Evolutionary conservation across 2,329 filamentous ascomycete species (phyloP), one percentile per base, ranked within the genome.

Genomic region (Coleophoma crateriformis): DNA sequence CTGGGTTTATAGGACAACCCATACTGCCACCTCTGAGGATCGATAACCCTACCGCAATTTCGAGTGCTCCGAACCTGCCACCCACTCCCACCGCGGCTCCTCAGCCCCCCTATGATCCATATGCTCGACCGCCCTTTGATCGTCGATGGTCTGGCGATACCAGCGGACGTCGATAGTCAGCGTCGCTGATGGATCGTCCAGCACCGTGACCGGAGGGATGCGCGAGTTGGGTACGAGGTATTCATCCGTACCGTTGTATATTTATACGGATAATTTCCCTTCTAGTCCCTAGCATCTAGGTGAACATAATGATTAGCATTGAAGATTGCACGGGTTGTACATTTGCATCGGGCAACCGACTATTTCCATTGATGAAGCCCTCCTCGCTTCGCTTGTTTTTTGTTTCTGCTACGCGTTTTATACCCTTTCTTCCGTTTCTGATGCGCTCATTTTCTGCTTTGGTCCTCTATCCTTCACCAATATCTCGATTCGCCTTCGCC

Each of bases 11-110:
- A 17, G 52, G 51, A 12, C 55, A 54, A 37, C 53, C 56, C 22
- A 62, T 38, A 42, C 49, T 65, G 7, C 63, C 63, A n/a, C 62
- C 62, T 33, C 43, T 65, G 22, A 53, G 61, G 37, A 63, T 63
- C 15, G 61, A 64, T 7, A 58, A 54, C 35, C 45, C 59, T 3
- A 44, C 57, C 35, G 46, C 50, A 10, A 45, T 54, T 14, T 43
- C 47, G 1, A 45, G 48, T 12, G 43, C 43, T 14, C 45, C 54
- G 10, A 56, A 50, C 14, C 20, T 42, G 13, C 46, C 60, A 6
- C 53, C 54, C 42, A 39, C 56, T 17, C 55, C 59, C 15, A 49
- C 54, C 17, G 50, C 50, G 19, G 51, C 49, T 2, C 56, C 59
- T 7, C 58, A 46, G 12, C 51, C 56, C 12, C 51, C 58, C n/a